A percentile compares a stretch with the other conserved stretches of the same genome.
Evolutionary conservation across 2,329 filamentous ascomycete species (phyloP).

Genomic region (Thermomyces lanuginosus): DNA sequence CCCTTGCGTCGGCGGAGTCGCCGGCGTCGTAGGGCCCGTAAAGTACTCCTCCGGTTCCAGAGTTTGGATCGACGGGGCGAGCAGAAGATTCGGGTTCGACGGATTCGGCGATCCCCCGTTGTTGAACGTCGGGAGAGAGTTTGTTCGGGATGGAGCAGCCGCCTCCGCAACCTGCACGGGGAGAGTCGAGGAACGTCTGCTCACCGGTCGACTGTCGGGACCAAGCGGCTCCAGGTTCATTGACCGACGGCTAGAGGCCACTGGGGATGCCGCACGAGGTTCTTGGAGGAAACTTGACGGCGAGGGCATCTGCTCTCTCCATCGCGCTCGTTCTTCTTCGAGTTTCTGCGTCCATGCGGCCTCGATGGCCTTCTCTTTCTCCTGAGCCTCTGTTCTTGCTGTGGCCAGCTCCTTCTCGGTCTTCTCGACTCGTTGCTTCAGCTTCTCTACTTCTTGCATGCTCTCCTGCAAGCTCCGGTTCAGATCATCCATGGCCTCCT

Average conservation of each 20-base stretch:
- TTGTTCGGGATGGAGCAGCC: conserved; percentile 30
- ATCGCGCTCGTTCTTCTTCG: conserved; percentile 49
- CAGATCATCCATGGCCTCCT: conserved; percentile 24
- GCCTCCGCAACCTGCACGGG: conserved; percentile 20
- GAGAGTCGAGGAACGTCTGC: conserved; percentile 26
- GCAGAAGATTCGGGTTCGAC: conserved; percentile 13
- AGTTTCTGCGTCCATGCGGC: conserved; percentile 40
- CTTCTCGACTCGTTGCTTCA: conserved; percentile 26
- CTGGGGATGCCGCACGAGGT: conserved; percentile 26
- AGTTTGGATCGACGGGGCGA: conserved; percentile 20
- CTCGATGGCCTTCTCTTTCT: conserved; percentile 44
- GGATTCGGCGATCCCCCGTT: conserved; percentile 15
- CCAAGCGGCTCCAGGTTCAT: conserved; percentile 23
- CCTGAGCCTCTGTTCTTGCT: conserved; percentile 38
- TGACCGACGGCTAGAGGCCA: conserved; percentile 24
- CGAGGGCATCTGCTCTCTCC: conserved; percentile 32
- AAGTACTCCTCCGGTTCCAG: conserved; percentile 35
- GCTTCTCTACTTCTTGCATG: conserved; percentile 40
- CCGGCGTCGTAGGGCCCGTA: conserved; percentile 18
- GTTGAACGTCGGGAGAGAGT: conserved; percentile 21
- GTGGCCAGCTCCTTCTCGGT: conserved; percentile 48
- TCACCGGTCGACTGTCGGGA: conserved; percentile 21
- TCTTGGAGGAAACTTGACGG: conserved; percentile 21
- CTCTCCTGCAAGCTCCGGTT: conserved; percentile 45
- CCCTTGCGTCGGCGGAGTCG: conserved; percentile 23